phyloP scores from a whole-genome alignment of 2,329 filamentous ascomycete species.

The Fusarium sp. region DNA sequence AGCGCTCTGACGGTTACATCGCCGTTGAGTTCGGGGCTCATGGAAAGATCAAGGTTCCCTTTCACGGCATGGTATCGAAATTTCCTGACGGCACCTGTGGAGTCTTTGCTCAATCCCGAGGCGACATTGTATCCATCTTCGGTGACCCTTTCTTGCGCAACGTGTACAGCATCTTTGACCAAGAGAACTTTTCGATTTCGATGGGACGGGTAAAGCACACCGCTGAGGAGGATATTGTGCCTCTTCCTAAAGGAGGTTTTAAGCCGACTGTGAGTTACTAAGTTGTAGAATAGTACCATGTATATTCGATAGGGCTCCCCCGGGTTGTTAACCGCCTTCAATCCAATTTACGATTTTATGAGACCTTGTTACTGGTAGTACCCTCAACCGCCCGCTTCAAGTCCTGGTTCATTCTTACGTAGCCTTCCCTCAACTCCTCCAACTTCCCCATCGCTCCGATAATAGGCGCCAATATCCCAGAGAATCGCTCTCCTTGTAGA shows the following conservation, averaged over 20 bases:
- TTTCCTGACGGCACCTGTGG: not conserved
- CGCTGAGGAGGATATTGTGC: not conserved
- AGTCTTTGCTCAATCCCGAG: not conserved
- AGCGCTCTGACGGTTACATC: not conserved
- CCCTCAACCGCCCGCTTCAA: not conserved
- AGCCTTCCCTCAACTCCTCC: not conserved
- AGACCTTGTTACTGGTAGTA: not conserved
- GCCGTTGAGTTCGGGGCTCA: not conserved
- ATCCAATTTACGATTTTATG: not conserved
- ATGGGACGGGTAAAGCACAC: constrained; percentile 4
- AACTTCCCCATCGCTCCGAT: not conserved
- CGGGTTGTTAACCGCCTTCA: not conserved
- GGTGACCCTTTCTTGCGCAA: constrained; percentile 11
- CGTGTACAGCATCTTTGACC: constrained; percentile 10
- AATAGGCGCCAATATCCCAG: constrained; percentile 1
- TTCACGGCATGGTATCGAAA: not conserved
- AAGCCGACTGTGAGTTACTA: not conserved
- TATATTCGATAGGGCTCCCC: not conserved
- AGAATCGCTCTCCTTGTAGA: constrained; percentile 1
- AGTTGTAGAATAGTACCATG: not conserved
- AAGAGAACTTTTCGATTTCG: not conserved
- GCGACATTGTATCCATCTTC: not conserved
- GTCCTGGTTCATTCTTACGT: constrained; percentile 5
- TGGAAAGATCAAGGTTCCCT: not conserved
- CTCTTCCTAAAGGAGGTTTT: not conserved